Base-by-base conservation (phyloP, 257 asterid genomes). In the Cinchona pubescens region DNA sequence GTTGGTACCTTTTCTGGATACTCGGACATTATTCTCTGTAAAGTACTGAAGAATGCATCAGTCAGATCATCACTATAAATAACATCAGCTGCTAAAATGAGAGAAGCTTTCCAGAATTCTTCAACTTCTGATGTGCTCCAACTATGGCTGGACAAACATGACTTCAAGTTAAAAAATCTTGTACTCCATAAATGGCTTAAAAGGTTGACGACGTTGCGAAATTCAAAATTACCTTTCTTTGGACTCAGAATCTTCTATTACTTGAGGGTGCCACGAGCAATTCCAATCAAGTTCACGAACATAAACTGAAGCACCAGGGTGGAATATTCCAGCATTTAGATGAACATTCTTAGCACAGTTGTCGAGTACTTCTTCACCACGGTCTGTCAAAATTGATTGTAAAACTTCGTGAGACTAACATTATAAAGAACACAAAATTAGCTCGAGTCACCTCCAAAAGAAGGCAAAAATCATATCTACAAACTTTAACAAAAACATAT, bases 241-340 rank as follows among this genome's bases (percentile, higher is more conserved):
- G 11, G 86, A 76, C 80, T 84, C 78, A 69, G 85, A 79, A 82
- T 75, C 76, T 76, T 69, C 76, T n/a, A 40, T 60, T 35, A 69
- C 78, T 81, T 75, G 80, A 40, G 98, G 97, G 34, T 91, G 94
- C 94, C 88, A 86, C 65, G 88, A 77, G 73, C 79, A 77, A 64
- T 72, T 87, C 99, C 99, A 94, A 83, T 94, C 98, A 79, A 94
- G 97, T 90, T 92, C 98, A 2, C 96, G 98, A 55, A 91, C 96
- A 78, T 76, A 75, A 81, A 92, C 73, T 38, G 89, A 83, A 62
- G 89, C 86, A 79, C 83, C 78, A 2, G 51, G 71, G 67, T 84
- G 81, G 77, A 85, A 82, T 35, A 86, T 70, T 73, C 84, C 91
- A 79, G 85, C 79, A 76, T 91, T 94, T 43, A 86, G 86, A 81